phyloP scores from a whole-genome alignment of 129 eudicot genomes.

The Helichrysum umbraculigerum region DNA sequence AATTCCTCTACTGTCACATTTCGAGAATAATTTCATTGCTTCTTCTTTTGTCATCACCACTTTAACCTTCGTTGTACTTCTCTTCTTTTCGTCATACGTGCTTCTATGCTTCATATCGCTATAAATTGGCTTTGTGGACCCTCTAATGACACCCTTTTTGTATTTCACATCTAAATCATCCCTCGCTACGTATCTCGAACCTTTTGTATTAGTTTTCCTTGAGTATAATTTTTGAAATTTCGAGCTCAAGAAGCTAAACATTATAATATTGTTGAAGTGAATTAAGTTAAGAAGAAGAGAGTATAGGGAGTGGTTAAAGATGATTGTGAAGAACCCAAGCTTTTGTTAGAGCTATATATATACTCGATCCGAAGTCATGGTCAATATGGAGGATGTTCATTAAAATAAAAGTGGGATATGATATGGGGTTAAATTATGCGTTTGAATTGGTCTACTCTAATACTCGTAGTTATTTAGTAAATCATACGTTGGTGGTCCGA shows the following conservation, averaged over 20 bases:
- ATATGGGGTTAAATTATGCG: slow-evolving; percentile 9
- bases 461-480: no score
- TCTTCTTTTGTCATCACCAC: slow-evolving; percentile 40
- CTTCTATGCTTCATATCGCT: not conserved
- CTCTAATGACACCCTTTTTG: slow-evolving; percentile 12
- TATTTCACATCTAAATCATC: slow-evolving; percentile 14
- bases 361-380: not conserved
- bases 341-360: slow-evolving; percentile 12
- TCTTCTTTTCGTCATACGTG: not conserved
- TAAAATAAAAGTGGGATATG: not conserved
- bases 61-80: slow-evolving; percentile 17
- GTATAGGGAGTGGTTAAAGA: not conserved
- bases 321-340: not conserved
- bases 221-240: not conserved
- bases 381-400: not conserved
- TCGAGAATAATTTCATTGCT: slow-evolving; percentile 31
- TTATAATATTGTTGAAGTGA: not conserved
- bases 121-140: not conserved
- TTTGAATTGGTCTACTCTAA: slow-evolving; percentile 15
- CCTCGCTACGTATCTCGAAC: slow-evolving; percentile 11
- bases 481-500: not conserved
- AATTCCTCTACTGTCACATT: slow-evolving; percentile 27
- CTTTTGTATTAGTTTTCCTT: slow-evolving; percentile 6
- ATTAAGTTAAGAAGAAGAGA: not conserved
- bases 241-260: slow-evolving; percentile 21